Evolutionary conservation across 2,329 filamentous ascomycete genomes (phyloP).

Genomic region (Ophiostoma perfectum): DNA sequence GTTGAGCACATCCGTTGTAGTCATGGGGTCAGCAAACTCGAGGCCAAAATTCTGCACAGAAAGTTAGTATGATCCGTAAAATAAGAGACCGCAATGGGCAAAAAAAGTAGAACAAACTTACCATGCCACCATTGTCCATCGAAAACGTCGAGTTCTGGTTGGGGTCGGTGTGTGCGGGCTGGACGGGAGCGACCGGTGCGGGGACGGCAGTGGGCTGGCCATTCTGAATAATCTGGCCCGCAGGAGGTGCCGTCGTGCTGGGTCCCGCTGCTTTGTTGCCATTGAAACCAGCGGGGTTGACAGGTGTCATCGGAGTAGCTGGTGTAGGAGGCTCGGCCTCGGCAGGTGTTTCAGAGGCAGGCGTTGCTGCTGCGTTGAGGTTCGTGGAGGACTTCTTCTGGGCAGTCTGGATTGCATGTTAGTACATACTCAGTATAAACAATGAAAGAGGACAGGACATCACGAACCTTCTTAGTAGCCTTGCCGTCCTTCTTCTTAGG

Average conservation of each 20-base stretch:
- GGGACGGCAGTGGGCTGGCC: slow-evolving; percentile 43
- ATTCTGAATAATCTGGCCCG: slow-evolving; percentile 36
- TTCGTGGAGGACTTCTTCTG: slow-evolving; percentile 60
- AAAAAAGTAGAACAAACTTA: slow-evolving; percentile 32
- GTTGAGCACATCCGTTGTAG: slow-evolving; percentile 53
- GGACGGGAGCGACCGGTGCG: slow-evolving; percentile 41
- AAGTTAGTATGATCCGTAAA: not conserved
- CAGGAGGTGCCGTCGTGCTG: slow-evolving; percentile 32
- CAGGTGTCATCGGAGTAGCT: slow-evolving; percentile 59
- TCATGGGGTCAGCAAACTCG: slow-evolving; percentile 52
- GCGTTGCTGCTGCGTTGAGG: slow-evolving; percentile 48
- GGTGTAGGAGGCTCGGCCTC: slow-evolving; percentile 57
- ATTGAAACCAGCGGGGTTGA: slow-evolving; percentile 47
- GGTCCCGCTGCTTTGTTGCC: slow-evolving; percentile 36
- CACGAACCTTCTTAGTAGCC: slow-evolving; percentile 59
- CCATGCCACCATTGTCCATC: slow-evolving; percentile 44
- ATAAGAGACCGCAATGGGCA: not conserved
- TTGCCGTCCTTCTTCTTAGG: slow-evolving; percentile 73
- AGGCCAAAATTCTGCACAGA: slow-evolving; percentile 41
- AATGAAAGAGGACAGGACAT: not conserved
- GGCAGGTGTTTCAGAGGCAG: slow-evolving; percentile 50
- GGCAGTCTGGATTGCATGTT: slow-evolving; percentile 39
- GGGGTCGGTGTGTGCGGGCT: slow-evolving; percentile 44
- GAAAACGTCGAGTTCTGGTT: slow-evolving; percentile 40
- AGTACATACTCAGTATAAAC: not conserved